Evolutionary conservation across 2,329 filamentous ascomycete species (phyloP).

Genomic region (Coniella vitis): DNA sequence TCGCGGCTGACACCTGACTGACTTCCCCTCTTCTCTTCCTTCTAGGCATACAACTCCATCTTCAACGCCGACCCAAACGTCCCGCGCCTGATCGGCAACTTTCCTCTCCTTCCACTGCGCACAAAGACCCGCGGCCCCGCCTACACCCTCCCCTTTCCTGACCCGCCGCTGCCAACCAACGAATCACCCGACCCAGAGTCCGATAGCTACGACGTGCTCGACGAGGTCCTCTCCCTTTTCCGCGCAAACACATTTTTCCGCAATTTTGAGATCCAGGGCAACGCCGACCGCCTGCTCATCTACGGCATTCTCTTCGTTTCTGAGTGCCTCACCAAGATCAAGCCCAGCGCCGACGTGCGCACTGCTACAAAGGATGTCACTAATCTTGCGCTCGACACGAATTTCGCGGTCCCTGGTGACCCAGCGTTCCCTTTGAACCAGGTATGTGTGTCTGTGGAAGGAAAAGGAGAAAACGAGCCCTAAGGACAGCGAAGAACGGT

Average conservation of each 20-base stretch:
- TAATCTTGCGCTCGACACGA: conserved; percentile 83
- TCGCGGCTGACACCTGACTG: conserved; percentile 18
- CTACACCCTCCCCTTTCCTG: conserved; percentile 66
- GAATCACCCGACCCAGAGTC: conserved; percentile 73
- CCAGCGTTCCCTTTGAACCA: conserved; percentile 91
- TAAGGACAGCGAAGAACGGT: too few species aligned
- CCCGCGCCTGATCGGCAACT: conserved; percentile 68
- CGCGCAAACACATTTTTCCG: conserved; percentile 98
- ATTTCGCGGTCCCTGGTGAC: conserved; percentile 93
- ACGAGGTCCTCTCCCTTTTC: conserved; percentile 89
- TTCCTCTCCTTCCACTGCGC: conserved; percentile 87
- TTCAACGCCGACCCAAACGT: conserved; percentile 75
- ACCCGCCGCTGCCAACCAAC: conserved; percentile 47
- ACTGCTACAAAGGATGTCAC: conserved; percentile 67
- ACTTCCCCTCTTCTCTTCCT: conserved; percentile 13
- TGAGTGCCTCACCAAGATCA: conserved; percentile 84
- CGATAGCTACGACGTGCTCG: conserved; percentile 92
- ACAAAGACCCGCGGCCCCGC: conserved; percentile 94
- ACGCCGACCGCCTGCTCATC: conserved; percentile 86
- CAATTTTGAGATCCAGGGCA: conserved; percentile 98
- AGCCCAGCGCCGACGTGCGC: conserved; percentile 58
- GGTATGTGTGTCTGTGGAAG: conserved; percentile 33
- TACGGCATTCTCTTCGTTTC: conserved; percentile 95
- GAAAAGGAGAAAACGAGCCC: not conserved
- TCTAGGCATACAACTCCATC: conserved; percentile 92